Base-by-base conservation (phyloP, 179 eudicot genomes). In the Kewa caespitosa region DNA sequence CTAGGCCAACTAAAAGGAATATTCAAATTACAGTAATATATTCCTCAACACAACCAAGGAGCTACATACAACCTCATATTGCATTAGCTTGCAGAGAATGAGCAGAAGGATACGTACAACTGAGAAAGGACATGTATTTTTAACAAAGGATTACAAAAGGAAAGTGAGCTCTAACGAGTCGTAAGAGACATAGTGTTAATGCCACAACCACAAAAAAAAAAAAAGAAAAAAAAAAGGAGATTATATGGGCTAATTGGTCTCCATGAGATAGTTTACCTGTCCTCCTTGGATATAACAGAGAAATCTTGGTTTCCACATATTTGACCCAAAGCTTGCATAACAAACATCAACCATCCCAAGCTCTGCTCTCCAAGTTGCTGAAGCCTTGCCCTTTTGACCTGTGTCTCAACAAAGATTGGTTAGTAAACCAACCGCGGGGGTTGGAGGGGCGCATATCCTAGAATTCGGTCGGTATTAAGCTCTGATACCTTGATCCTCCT, bases 301-400 rank as follows among this genome's bases (percentile, higher is more conserved):
- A 74, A 96, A 88, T 77, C 99, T 93, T 70, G 91, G 78, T 74
- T 74, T 76, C 75, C 80, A 83, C 98, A 96, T 93, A 77, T 96
- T 96, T 59, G 99, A 96, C 78, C 99, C 99, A 87, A 73, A 96
- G 67, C 89, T 8, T 67, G 98, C 98, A 80, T 96, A 96, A 96
- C 97, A 93, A 67, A 96, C 79, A 66, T 93, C 86, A 77, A 81
- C 60, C 73, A 87, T 78, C 36, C 87, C 85, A 65, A 90, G 90
- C 80, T 85, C 84, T 36, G 79, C 68, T 73, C 99, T 90, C 98
- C 99, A 96, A 63, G 83, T n/a, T 38, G 87, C 72, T 64, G 89
- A 71, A 76, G 41, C 73, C 33, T 34, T 17, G 75, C 67, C 81
- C 66, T 66, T 76, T 79, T 85, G 81, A 78, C 79, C 98, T 94